Base-by-base conservation (phyloP, 2,329 filamentous ascomycete genomes). In the Exutisphaerella laricina region DNA sequence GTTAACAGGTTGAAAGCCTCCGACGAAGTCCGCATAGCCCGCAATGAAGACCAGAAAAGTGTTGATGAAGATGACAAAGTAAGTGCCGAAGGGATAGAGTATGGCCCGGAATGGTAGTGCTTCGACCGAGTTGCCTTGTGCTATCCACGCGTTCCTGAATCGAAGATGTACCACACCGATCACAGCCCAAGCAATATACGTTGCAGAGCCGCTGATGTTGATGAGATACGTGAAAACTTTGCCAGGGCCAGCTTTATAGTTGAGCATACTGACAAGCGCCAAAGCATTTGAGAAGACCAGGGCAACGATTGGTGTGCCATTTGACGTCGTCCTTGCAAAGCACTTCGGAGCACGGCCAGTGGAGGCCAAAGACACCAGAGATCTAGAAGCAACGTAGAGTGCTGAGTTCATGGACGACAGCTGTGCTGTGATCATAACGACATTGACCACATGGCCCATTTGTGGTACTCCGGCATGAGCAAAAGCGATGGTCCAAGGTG, bases 41-140 rank as follows among this genome's bases (percentile, higher is more conserved):
- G 66, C 67, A 29, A 85, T 79, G 58, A 84, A 85, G 4, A 75
- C 73, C 7, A 78, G 79, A 64, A 85, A 86, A 3, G 82, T 83
- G 62, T 75, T 82, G 66, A 83, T 82, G 60, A 80, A 76, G 3
- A 84, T 67, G 2, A 82, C 82, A 54, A 82, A 83, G 64, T 71
- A 80, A 1, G 80, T 74, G 31, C 82, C 70, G 56, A 69, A 85
- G 0, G 82, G 82, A 63, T 84, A 79, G 46, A 76, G 65, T 7
- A 77, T 70, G 1, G 80, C 79, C 18, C 66, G 68, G 62, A 82
- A 85, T 2, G 37, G 45, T 12, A 48, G 22, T 8, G 41, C 41
- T 5, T 45, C 36, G 8, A 41, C 21, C 14, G 17, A n/a, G 23
- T 48, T 33, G 25, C 45, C 45, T 31, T 45, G 45, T 2, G 34